A percentile compares a stretch with the other conserved stretches of the same genome.
These are phyloP conservation scores for Orbilia oligospora DNA, from an alignment of 2,329 filamentous ascomycete species.

Conservation along the genomic window DNA sequence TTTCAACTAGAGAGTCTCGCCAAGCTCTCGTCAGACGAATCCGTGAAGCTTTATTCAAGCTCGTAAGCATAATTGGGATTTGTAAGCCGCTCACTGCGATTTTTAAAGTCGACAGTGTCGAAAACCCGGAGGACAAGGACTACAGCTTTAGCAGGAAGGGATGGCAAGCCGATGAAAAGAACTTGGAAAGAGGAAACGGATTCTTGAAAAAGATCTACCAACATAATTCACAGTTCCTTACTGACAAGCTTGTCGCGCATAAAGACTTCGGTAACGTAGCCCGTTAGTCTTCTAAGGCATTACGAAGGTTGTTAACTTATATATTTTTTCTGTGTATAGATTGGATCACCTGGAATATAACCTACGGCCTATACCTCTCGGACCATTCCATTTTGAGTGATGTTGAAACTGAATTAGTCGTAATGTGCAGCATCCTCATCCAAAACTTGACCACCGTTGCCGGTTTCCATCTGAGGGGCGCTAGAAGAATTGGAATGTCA, in stretches of 20 bases:
- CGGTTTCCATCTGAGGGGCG: slow-evolving; percentile 73
- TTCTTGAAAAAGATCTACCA: slow-evolving; percentile 72
- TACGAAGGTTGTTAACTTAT: slow-evolving; percentile 63
- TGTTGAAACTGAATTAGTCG: slow-evolving; percentile 72
- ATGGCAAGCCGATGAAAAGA: slow-evolving; percentile 74
- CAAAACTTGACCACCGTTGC: slow-evolving; percentile 72
- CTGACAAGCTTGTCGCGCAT: slow-evolving; percentile 68
- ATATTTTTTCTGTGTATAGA: slow-evolving; percentile 62
- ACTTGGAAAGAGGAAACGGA: slow-evolving; percentile 70
- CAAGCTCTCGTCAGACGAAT: slow-evolving; percentile 71
- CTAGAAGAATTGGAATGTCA: slow-evolving; percentile 70
- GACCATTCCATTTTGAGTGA: slow-evolving; percentile 73
- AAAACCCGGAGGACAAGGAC: slow-evolving; percentile 74
- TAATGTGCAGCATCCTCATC: slow-evolving; percentile 73
- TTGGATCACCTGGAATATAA: slow-evolving; percentile 73
- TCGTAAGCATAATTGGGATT: slow-evolving; percentile 73
- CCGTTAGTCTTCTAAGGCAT: neutral
- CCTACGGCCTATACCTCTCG: slow-evolving; percentile 73
- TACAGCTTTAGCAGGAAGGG: slow-evolving; percentile 71
- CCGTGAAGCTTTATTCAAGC: slow-evolving; percentile 74
- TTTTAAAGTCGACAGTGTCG: slow-evolving; percentile 71
- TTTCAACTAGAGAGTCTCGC: slow-evolving; percentile 68
- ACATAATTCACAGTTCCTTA: slow-evolving; percentile 65
- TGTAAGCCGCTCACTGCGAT: slow-evolving; percentile 76
- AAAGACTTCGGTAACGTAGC: slow-evolving; percentile 67